A percentile compares a stretch with the other conserved stretches of the same genome.
phyloP scores from a whole-genome alignment of 2,329 filamentous ascomycete genomes.

The Aspergillus fumigatus region DNA sequence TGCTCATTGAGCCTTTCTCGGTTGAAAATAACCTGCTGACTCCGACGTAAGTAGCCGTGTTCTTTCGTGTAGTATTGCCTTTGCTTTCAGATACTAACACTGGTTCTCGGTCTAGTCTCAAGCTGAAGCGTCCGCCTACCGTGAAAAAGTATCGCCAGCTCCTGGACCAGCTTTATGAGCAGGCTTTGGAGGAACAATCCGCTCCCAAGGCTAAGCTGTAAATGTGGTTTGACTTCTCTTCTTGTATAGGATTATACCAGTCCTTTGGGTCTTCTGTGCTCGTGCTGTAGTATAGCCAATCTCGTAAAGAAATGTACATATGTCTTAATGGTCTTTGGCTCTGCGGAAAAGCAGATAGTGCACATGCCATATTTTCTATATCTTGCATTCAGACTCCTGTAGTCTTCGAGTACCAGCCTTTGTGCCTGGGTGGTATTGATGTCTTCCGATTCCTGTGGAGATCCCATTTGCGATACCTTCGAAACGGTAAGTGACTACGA shows the following conservation, averaged over 20 bases:
- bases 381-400: neutral
- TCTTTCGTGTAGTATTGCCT: neutral
- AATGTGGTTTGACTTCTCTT: neutral
- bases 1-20: constrained; percentile 85
- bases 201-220: constrained; percentile 40
- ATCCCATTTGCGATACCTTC: neutral
- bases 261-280: neutral
- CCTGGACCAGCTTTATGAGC: constrained; percentile 59
- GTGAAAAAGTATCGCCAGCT: constrained; percentile 57
- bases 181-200: constrained; percentile 42
- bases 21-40: constrained; percentile 80
- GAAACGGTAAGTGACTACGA: neutral
- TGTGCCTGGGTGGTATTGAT: neutral
- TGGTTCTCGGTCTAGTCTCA: constrained; percentile 48
- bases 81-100: constrained; percentile 1
- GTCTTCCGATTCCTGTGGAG: too few relatives aligned
- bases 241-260: constrained; percentile 5
- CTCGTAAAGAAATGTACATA: constrained; percentile 3
- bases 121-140: constrained; percentile 66
- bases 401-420: neutral
- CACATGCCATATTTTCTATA: neutral
- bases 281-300: neutral
- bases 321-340: neutral
- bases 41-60: constrained; percentile 40
- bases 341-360: neutral